Percentiles rank a stretch among this genome's conserved stretches.
Conservation (phyloP, 306 rosid genomes). For the Begonia loranthoides region DNA sequence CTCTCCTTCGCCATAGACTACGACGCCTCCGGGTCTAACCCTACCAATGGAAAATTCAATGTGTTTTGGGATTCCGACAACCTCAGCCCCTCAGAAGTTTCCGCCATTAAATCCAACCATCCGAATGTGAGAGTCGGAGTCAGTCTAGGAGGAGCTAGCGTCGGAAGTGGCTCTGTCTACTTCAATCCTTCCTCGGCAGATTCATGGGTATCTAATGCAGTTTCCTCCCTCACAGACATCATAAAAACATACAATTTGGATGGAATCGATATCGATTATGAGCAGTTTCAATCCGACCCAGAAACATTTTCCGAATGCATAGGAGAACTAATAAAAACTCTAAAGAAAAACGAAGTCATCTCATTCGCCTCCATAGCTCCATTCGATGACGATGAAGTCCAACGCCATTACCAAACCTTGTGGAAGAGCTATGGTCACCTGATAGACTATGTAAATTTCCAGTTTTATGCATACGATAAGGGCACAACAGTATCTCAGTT, state of each 20-base stretch:
- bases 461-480: conserved; percentile 64
- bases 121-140: conserved; percentile 63
- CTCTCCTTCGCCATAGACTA: conserved; percentile 72
- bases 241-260: conserved; percentile 46
- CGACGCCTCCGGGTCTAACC: conserved; percentile 28
- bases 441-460: conserved; percentile 76
- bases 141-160: conserved; percentile 41
- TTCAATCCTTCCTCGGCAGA: conserved; percentile 50
- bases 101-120: conserved; percentile 34
- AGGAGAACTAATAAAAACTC: conserved; percentile 35
- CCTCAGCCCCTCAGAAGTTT: conserved; percentile 53
- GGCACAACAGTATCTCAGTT: conserved; percentile 48
- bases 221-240: conserved; percentile 52
- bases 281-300: conserved; percentile 46
- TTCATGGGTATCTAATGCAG: conserved; percentile 76
- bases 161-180: conserved; percentile 46
- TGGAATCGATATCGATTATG: conserved; percentile 70
- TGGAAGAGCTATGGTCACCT: conserved; percentile 51
- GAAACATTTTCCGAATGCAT: conserved; percentile 52
- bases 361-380: conserved; percentile 71
- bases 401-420: conserved; percentile 43
- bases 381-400: conserved; percentile 47
- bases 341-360: conserved; percentile 37
- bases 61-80: conserved; percentile 52
- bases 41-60: conserved; percentile 60